These are phyloP conservation scores for Pleomassaria siparia DNA, from an alignment of 2,329 filamentous ascomycete species.

Conservation along the genomic window DNA sequence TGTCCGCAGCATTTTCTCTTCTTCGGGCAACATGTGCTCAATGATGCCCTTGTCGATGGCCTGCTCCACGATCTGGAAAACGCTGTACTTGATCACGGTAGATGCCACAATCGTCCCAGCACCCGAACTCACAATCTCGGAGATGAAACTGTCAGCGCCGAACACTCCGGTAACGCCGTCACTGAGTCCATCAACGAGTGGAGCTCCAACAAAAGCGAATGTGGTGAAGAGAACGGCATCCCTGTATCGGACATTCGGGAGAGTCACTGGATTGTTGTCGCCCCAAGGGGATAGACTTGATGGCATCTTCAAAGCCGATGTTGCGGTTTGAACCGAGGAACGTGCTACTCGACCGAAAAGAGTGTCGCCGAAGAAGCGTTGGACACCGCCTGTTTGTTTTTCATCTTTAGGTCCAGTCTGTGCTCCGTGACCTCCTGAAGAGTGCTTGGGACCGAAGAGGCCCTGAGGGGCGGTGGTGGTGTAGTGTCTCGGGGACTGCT, in stretches of 20 bases:
- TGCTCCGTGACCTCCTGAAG: slow-evolving; percentile 17
- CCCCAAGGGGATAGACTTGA: slow-evolving; percentile 40
- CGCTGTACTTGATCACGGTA: slow-evolving; percentile 35
- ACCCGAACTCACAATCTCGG: slow-evolving; percentile 35
- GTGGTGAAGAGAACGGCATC: slow-evolving; percentile 43
- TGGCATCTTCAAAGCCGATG: slow-evolving; percentile 38
- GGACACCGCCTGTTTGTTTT: slow-evolving; percentile 30
- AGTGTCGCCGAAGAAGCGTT: slow-evolving; percentile 42
- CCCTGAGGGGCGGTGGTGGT: slow-evolving; percentile 28
- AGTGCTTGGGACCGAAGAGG: slow-evolving; percentile 26
- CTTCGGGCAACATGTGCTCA: slow-evolving; percentile 43
- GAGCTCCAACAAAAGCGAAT: slow-evolving; percentile 39
- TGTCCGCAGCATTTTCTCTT: slow-evolving; percentile 42
- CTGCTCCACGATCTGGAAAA: slow-evolving; percentile 45
- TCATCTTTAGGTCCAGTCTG: slow-evolving; percentile 26
- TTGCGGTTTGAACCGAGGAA: slow-evolving; percentile 36
- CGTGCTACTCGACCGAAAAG: slow-evolving; percentile 40
- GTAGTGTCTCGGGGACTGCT: slow-evolving; percentile 20
- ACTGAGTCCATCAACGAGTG: slow-evolving; percentile 35
- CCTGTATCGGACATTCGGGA: slow-evolving; percentile 43
- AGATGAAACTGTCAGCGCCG: slow-evolving; percentile 39
- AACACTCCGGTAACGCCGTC: slow-evolving; percentile 31
- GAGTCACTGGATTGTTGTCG: slow-evolving; percentile 43
- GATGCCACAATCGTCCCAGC: slow-evolving; percentile 30
- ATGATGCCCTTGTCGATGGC: slow-evolving; percentile 43